A percentile compares a stretch with the other conserved stretches of the same genome.
phyloP scores from a whole-genome alignment of 352 stramenopile species.

The Globisporangium acanthophoron region DNA sequence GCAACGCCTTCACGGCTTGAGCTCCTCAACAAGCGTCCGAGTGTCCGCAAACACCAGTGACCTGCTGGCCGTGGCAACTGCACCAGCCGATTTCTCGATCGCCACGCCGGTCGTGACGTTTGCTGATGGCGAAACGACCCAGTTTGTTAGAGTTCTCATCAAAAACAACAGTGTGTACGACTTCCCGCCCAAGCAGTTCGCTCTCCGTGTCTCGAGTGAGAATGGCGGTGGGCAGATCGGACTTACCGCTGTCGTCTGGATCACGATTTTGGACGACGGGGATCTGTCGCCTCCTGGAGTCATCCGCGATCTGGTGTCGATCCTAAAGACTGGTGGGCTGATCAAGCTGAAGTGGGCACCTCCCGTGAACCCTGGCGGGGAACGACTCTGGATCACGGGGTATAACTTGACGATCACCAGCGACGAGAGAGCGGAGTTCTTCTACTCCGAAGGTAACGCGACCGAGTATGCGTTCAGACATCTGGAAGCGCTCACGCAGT shows the following conservation, averaged over 20 bases:
- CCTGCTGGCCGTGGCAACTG: constrained; percentile 13
- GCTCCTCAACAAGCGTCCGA: constrained; percentile 21
- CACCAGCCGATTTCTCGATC: constrained; percentile 28
- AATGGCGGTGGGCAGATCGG: constrained; percentile 28
- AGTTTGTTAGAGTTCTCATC: constrained; percentile 26
- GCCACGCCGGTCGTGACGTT: constrained; percentile 24
- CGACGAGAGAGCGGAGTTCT: constrained; percentile 3
- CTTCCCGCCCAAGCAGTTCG: constrained; percentile 43
- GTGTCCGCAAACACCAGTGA: constrained; percentile 12
- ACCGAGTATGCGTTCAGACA: constrained; percentile 25
- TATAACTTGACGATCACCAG: constrained; percentile 30
- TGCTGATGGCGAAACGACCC: constrained; percentile 20
- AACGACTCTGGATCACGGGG: constrained; percentile 26
- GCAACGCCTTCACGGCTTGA: constrained; percentile 25
- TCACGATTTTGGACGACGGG: constrained; percentile 44
- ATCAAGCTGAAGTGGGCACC: constrained; percentile 29
- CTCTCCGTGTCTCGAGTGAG: constrained; percentile 21
- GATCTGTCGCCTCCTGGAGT: constrained; percentile 36
- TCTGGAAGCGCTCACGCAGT: constrained; percentile 21
- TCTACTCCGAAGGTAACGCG: constrained; percentile 28
- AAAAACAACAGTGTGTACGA: constrained; percentile 39
- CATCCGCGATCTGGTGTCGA: constrained; percentile 13
- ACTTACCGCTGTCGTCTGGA: constrained; percentile 14
- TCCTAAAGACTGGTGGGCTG: constrained; percentile 40
- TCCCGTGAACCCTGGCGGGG: constrained; percentile 41